Conservation (phyloP, 768 basidiomycete species). For the Pholiota molesta region DNA sequence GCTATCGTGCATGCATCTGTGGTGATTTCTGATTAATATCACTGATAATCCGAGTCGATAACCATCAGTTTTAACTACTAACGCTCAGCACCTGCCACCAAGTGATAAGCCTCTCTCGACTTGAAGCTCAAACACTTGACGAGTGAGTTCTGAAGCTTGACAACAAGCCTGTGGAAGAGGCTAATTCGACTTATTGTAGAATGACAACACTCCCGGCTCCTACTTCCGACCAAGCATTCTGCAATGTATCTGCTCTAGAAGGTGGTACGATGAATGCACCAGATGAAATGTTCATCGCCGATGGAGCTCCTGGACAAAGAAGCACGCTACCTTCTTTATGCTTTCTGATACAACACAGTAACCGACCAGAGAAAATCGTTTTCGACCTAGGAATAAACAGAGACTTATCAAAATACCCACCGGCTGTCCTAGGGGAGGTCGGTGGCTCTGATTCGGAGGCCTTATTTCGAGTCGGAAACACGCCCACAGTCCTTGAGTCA, state of each 20-base stretch:
- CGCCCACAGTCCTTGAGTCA: constrained; percentile 45
- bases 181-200: neutral
- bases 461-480: constrained; percentile 20
- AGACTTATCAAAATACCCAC: constrained; percentile 10
- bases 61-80: too few species aligned
- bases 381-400: constrained; percentile 17
- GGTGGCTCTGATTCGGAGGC: neutral
- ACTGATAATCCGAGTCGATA: too few species aligned
- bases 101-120: too few species aligned
- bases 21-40: too few species aligned
- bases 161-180: neutral
- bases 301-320: constrained; percentile 8
- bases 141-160: too few species aligned
- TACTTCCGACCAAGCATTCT: constrained; percentile 10
- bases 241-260: constrained; percentile 17
- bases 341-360: constrained; percentile 17
- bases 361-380: constrained; percentile 12
- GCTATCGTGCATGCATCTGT: too few species aligned
- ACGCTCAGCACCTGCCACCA: too few species aligned
- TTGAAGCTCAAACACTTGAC: too few species aligned
- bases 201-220: constrained; percentile 12
- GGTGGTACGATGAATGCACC: constrained; percentile 9
- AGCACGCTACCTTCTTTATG: constrained; percentile 5
- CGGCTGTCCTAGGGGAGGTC: constrained; percentile 2
- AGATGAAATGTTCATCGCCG: constrained; percentile 13